These are phyloP conservation scores for Lizonia empirigonia DNA, from an alignment of 2,329 filamentous ascomycete species.

Conservation along the genomic window DNA sequence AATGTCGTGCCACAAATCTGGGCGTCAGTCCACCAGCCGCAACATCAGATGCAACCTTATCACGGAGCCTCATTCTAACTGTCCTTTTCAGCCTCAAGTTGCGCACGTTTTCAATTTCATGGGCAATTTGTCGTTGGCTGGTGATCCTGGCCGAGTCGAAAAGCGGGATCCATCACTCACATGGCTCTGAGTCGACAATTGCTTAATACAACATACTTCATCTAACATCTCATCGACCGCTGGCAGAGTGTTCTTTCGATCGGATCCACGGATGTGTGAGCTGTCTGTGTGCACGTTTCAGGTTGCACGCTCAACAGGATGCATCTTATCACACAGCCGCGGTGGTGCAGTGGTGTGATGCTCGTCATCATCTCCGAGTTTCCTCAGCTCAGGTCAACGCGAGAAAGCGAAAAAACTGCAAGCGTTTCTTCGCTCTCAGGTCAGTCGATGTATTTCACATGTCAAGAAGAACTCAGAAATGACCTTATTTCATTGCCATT, in stretches of 20 bases:
- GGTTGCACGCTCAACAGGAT: conserved; percentile 9
- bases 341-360: conserved; percentile 22
- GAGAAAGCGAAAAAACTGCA: not conserved
- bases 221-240: not conserved
- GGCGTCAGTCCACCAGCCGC: conserved; percentile 27
- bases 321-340: conserved; percentile 1
- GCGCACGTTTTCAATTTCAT: not conserved
- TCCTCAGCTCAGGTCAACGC: not conserved
- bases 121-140: not conserved
- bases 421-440: too few species aligned
- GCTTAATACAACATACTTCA: not conserved
- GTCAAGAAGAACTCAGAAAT: not conserved
- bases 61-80: conserved; percentile 10
- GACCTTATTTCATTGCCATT: not conserved
- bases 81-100: not conserved
- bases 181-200: not conserved
- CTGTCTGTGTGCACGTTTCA: not conserved
- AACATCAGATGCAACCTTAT: conserved; percentile 8
- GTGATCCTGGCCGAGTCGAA: not conserved
- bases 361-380: conserved; percentile 15
- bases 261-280: not conserved
- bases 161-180: not conserved
- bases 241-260: not conserved
- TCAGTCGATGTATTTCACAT: not conserved
- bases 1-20: conserved; percentile 30